phyloP scores from a whole-genome alignment of 2,329 filamentous ascomycete species.

The Coniochaeta sp. region DNA sequence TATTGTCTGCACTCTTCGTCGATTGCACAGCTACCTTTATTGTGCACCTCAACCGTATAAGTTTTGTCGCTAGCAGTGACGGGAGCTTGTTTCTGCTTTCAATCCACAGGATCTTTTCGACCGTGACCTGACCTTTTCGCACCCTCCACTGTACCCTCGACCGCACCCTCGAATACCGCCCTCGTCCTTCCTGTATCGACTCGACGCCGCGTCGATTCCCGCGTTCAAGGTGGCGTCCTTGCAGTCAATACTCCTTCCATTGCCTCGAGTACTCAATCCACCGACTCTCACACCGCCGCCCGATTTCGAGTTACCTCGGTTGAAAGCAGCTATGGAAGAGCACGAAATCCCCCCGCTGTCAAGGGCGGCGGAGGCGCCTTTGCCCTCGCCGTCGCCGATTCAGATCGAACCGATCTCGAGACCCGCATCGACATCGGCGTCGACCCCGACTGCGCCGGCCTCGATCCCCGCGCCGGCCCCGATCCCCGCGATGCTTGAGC shows the following conservation, averaged over 20 bases:
- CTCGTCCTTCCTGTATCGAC: background rate
- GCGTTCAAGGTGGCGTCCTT: background rate
- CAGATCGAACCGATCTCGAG: background rate
- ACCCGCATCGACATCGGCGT: background rate
- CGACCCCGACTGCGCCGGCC: too few species aligned
- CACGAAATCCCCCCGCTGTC: background rate
- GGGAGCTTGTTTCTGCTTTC: too few species aligned
- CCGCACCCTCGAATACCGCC: too few species aligned
- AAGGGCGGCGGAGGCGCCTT: background rate
- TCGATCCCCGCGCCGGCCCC: background rate
- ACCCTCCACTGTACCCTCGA: too few species aligned
- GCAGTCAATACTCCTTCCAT: background rate
- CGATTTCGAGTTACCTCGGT: background rate
- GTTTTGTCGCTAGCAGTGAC: too few species aligned
- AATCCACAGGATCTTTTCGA: too few species aligned
- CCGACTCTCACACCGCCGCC: background rate
- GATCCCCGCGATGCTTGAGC: slow-evolving; percentile 30
- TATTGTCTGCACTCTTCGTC: background rate
- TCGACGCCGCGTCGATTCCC: background rate
- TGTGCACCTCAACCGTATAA: background rate
- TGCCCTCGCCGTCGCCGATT: background rate
- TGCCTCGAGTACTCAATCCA: background rate
- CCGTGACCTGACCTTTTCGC: too few species aligned
- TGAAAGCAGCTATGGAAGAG: background rate
- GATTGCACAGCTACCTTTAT: background rate